phyloP scores from a whole-genome alignment of 345 rosid species.

The Eucalyptus sp. region DNA sequence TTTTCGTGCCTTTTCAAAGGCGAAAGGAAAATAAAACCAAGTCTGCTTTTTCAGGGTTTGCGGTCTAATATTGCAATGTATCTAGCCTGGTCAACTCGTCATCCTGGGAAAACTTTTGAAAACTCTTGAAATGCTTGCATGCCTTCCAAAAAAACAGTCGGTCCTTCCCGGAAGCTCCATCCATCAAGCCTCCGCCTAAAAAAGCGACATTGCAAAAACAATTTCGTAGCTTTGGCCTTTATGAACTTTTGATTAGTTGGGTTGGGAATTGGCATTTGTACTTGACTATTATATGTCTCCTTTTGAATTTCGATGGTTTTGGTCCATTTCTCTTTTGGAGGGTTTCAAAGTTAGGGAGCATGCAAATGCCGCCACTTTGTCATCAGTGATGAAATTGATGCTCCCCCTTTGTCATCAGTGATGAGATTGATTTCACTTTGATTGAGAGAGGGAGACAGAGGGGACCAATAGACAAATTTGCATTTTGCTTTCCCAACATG shows the following conservation, averaged over 20 bases:
- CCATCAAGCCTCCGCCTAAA: neutral
- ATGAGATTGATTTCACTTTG: neutral
- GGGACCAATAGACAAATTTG: neutral
- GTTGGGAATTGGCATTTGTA: neutral
- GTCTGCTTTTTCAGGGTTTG: neutral
- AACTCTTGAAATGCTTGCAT: neutral
- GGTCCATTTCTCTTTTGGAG: neutral
- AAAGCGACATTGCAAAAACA: neutral
- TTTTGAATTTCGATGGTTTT: neutral
- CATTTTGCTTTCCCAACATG: neutral
- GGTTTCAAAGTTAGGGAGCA: neutral
- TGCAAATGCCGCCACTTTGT: neutral
- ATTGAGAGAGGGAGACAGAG: neutral
- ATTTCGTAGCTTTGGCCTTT: neutral
- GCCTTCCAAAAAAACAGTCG: neutral
- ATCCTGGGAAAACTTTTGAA: neutral
- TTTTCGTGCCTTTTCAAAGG: neutral
- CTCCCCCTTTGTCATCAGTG: neutral
- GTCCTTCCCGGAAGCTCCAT: neutral
- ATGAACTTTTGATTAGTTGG: neutral
- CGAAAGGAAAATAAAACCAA: neutral
- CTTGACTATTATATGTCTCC: neutral
- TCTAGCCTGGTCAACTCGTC: neutral
- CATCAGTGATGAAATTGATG: neutral
- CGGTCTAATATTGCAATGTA: neutral